Base-by-base conservation (phyloP, 176 grass and related monocot genomes). In the Aegilops speltoides region DNA sequence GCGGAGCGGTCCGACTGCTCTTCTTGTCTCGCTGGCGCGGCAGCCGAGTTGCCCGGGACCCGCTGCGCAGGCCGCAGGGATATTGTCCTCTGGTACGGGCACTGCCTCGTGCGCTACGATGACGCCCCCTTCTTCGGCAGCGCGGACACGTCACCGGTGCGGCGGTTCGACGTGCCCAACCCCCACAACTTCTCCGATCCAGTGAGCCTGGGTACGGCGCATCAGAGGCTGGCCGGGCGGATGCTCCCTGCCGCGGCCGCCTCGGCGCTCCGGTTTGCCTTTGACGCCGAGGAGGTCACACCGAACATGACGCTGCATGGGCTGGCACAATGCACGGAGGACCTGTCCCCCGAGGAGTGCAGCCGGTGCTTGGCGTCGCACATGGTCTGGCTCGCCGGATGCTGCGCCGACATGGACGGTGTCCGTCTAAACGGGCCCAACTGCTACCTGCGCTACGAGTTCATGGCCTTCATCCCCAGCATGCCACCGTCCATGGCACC, bases 371-470 rank as follows among this genome's bases (percentile, higher is more conserved):
- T 92, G 73, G 28, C 37, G 28, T 50, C 50, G 22, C 81, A 79
- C 52, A 71, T 62, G 64, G 37, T 4, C 52, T 78, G 87, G 86
- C 64, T 83, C 15, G 37, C 25, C 38, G 64, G 75, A 67, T 79
- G 87, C 81, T 88, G 73, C 64, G 26, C 36, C 3, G 22, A 79
- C 65, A 79, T 83, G 87, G 74, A 83, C 13, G 87, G 73, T 7
- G 81, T 79, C 50, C 73, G 73, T 29, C 37, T 88, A 20, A 78
- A 48, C 28, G 73, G 73, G 28, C 64, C 80, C 10, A 83, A 28
- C 73, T 88, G 80, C 50, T 88, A 83, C 73, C 63, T 88, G 64
- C 87, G 64, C 26, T 88, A 71, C 15, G 80, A 88, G 36, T 16
- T 79, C 73, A 83, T 83, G 64, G 73, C 15, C 15, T 29, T 88